Conservation (phyloP, 1,284 basidiomycete genomes). For the Xerocomus subilludens region DNA sequence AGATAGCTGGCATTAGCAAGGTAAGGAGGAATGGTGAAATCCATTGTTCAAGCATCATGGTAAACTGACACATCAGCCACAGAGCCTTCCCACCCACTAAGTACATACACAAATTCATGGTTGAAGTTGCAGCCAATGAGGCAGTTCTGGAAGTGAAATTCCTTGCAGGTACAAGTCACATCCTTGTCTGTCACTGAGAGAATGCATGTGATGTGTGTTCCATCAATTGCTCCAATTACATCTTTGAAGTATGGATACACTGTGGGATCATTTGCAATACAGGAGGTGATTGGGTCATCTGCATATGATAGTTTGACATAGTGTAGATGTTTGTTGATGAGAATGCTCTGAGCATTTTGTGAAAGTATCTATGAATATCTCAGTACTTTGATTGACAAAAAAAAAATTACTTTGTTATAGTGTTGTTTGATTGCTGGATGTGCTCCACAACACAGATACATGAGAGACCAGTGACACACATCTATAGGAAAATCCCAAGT, state of each 20-base stretch:
- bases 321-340: too few relatives aligned
- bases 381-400: too few relatives aligned
- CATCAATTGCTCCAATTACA: conserved; percentile 9
- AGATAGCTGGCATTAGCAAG: conserved; percentile 18
- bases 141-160: conserved; percentile 17
- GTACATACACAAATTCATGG: conserved; percentile 18
- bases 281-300: too few relatives aligned
- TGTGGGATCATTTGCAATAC: too few relatives aligned
- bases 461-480: too few relatives aligned
- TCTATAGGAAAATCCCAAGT: too few relatives aligned
- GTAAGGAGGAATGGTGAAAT: background rate
- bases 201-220: conserved; percentile 16
- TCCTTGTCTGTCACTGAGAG: background rate
- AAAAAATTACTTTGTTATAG: too few relatives aligned
- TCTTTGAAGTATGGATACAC: conserved; percentile 22
- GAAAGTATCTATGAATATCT: too few relatives aligned
- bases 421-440: too few relatives aligned
- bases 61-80: conserved; percentile 1
- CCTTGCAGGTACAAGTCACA: background rate
- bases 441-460: too few relatives aligned
- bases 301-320: too few relatives aligned
- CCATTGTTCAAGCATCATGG: background rate
- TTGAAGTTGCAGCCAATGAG: conserved; percentile 18
- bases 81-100: conserved; percentile 16
- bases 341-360: too few relatives aligned